phyloP scores from a whole-genome alignment of 805 yeast genomes.

The Candida hispaniensis region DNA sequence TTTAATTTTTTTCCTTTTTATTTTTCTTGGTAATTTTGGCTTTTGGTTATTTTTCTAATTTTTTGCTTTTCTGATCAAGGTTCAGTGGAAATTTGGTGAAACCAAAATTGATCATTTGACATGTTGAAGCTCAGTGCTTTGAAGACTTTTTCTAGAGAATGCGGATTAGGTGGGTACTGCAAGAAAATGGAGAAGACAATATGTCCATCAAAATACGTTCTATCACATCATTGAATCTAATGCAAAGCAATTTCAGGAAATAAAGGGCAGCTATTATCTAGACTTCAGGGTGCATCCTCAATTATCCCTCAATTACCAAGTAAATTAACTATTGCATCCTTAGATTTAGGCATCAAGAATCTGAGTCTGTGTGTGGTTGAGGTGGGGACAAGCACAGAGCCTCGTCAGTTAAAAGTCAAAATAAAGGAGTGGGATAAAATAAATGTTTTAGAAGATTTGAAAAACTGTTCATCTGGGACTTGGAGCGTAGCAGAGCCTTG shows the following conservation, averaged over 20 bases:
- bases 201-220: background rate
- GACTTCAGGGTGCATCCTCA: background rate
- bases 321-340: background rate
- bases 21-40: conserved; percentile 3
- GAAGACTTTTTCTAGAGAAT: conserved; percentile 2
- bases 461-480: conserved; percentile 1
- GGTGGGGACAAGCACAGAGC: background rate
- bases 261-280: conserved; percentile 1
- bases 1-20: conserved; percentile 2
- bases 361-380: conserved; percentile 5
- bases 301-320: background rate
- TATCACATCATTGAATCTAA: conserved; percentile 1
- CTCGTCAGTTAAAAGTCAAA: too few relatives aligned
- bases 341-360: conserved; percentile 11
- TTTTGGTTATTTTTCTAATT: background rate
- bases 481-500: conserved; percentile 10
- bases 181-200: background rate
- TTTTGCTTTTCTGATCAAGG: background rate
- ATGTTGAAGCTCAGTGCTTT: too few relatives aligned
- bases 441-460: background rate
- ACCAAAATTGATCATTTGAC: too few relatives aligned
- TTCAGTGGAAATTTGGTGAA: too few relatives aligned
- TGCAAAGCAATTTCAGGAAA: conserved; percentile 9
- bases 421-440: too few relatives aligned
- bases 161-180: conserved; percentile 10